Base-by-base conservation (phyloP, 2,329 filamentous ascomycete genomes). In the Pyrenophora teres region DNA sequence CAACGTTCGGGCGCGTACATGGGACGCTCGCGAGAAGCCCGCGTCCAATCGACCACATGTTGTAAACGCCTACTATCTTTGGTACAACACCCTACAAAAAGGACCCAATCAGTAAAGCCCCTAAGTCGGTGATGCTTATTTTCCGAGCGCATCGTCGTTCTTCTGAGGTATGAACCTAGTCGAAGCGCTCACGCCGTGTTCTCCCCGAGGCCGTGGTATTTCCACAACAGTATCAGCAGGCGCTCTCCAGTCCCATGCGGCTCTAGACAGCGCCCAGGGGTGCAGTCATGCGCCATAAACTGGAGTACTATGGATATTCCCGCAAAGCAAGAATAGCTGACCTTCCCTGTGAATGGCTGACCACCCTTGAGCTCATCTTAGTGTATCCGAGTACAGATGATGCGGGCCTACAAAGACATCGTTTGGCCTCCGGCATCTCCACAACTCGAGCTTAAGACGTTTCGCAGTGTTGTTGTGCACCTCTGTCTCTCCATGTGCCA, bases 361-460 rank as follows among this genome's bases (percentile, higher is more conserved):
- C 23, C 45, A 33, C 43, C 46, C 50, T 49, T 57, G 57, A 35
- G 45, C 49, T 60, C 57, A 62, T 67, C 53, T 69, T 59, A 67
- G 63, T 60, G 52, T 50, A 54, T 60, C 50, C 50, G 47, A 40
- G 54, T 52, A 48, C 59, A 58, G 49, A 38, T 50, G 42, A 39
- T 56, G 56, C 48, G 60, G 61, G 50, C 63, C 67, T 73, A 71
- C 69, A 72, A 63, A 71, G 67, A 65, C 63, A 64, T 61, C 62
- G 47, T 57, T 50, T 54, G 40, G 59, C 65, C 67, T 64, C 45
- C 40, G 54, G 49, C 16, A 43, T 43, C 58, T 61, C 43, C 57
- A 30, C 21, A 39, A 43, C 49, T 45, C 51, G 40, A 54, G 56
- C 62, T 61, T 57, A 62, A 64, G 59, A 64, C 8, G 49, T 50